Percentiles rank a stretch among this genome's conserved stretches.
These are phyloP conservation scores for Infundibulicybe gibba DNA, from an alignment of 768 basidiomycete genomes.

Conservation along the genomic window DNA sequence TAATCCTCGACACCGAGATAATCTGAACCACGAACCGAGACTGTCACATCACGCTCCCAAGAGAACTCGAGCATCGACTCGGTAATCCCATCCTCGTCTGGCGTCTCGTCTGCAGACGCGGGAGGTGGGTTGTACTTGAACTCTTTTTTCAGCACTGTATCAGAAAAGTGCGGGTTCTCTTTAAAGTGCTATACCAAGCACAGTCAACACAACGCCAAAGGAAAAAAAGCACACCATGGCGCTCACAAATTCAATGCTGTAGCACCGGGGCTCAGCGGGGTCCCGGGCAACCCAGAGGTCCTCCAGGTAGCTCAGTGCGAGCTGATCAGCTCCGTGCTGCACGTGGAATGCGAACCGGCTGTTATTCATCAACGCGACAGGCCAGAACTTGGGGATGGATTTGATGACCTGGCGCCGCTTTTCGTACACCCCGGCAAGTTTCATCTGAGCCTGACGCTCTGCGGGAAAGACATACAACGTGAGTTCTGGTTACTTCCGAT, in stretches of 20 bases:
- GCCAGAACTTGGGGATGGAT: constrained; percentile 78
- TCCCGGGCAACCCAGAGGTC: constrained; percentile 84
- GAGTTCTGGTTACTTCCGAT: constrained; percentile 2
- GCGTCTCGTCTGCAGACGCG: constrained; percentile 47
- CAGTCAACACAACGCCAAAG: background rate
- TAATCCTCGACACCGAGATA: background rate
- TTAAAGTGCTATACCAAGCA: constrained; percentile 62
- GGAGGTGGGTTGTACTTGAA: constrained; percentile 66
- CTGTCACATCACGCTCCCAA: constrained; percentile 71
- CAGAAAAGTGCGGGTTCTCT: constrained; percentile 80
- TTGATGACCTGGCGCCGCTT: constrained; percentile 66
- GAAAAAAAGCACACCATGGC: background rate
- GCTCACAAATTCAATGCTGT: constrained; percentile 87
- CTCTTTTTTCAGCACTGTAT: constrained; percentile 76
- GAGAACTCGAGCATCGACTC: constrained; percentile 76
- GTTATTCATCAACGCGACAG: constrained; percentile 80
- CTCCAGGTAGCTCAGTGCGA: constrained; percentile 79
- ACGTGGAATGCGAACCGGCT: constrained; percentile 56
- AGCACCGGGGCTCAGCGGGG: constrained; percentile 70
- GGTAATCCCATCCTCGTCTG: constrained; percentile 74
- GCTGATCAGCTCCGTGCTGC: constrained; percentile 73
- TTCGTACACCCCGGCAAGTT: constrained; percentile 60
- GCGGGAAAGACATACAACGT: constrained; percentile 5
- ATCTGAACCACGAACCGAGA: constrained; percentile 46
- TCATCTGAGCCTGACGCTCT: constrained; percentile 66